Evolutionary conservation across 768 basidiomycete genomes (phyloP).

Genomic region (Boletus sp.): DNA sequence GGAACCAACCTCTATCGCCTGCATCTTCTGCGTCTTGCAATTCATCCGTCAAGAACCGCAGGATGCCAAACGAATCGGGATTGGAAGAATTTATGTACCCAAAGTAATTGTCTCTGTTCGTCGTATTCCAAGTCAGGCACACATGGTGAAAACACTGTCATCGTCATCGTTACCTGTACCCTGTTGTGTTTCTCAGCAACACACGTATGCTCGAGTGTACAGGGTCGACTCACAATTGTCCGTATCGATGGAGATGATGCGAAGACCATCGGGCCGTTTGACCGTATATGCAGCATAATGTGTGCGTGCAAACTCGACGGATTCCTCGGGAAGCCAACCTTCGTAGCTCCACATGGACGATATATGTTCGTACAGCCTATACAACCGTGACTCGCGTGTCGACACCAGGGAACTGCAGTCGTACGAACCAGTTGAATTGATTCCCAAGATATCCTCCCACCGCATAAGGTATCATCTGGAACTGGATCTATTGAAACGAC

Average conservation of each 20-base stretch:
- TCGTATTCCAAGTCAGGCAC: background rate
- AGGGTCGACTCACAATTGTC: slow-evolving; percentile 38
- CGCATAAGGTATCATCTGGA: slow-evolving; percentile 39
- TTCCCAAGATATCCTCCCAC: slow-evolving; percentile 30
- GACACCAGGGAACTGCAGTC: background rate
- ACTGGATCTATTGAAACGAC: slow-evolving; percentile 6
- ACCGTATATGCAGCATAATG: slow-evolving; percentile 51
- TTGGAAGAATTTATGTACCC: slow-evolving; percentile 44
- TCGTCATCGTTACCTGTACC: background rate
- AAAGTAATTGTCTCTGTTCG: slow-evolving; percentile 41
- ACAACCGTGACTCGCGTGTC: background rate
- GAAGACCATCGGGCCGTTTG: slow-evolving; percentile 41
- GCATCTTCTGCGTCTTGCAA: slow-evolving; percentile 48
- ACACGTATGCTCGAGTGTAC: slow-evolving; percentile 3
- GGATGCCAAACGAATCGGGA: slow-evolving; percentile 46
- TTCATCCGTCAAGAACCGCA: slow-evolving; percentile 47
- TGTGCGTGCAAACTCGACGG: slow-evolving; percentile 37
- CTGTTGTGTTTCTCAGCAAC: slow-evolving; percentile 1
- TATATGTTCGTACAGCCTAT: slow-evolving; percentile 50
- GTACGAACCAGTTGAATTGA: slow-evolving; percentile 43
- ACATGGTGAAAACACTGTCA: background rate
- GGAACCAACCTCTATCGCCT: slow-evolving; percentile 37
- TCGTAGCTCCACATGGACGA: slow-evolving; percentile 45
- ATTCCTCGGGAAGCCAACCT: slow-evolving; percentile 41
- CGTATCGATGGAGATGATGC: slow-evolving; percentile 49